Conservation (phyloP, 805 yeast species). For the Saturnispora ahearnii region DNA sequence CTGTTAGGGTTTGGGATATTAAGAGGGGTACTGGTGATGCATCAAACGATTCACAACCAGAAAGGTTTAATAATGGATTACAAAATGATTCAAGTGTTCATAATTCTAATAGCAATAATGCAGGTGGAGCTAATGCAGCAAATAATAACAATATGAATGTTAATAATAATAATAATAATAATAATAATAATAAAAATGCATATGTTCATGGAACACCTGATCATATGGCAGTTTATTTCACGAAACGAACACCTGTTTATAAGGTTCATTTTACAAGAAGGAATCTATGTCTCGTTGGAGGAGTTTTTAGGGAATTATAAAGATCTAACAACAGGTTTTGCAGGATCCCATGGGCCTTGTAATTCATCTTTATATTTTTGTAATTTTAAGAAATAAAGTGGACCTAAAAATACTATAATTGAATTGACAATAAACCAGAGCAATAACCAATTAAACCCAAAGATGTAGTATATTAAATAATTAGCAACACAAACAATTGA, state of each 20-base stretch:
- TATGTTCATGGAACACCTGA: slow-evolving; percentile 51
- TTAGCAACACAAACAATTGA: slow-evolving; percentile 26
- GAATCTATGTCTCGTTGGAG: slow-evolving; percentile 87
- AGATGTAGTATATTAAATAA: slow-evolving; percentile 28
- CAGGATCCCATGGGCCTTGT: slow-evolving; percentile 92
- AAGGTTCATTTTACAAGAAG: slow-evolving; percentile 87
- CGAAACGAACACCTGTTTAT: slow-evolving; percentile 90
- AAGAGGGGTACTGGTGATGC: slow-evolving; percentile 70
- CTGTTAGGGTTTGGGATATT: slow-evolving; percentile 94
- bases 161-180: slow-evolving; percentile 14
- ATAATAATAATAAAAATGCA: slow-evolving; percentile 34
- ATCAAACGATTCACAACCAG: slow-evolving; percentile 29
- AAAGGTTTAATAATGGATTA: slow-evolving; percentile 38
- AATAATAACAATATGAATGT: slow-evolving; percentile 15
- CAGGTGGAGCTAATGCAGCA: slow-evolving; percentile 1
- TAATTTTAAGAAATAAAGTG: slow-evolving; percentile 58
- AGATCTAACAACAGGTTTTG: slow-evolving; percentile 53
- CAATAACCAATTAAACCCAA: slow-evolving; percentile 33
- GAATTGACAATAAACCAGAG: slow-evolving; percentile 45
- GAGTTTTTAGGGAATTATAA: slow-evolving; percentile 54
- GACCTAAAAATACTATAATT: slow-evolving; percentile 47
- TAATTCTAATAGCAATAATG: slow-evolving; percentile 11
- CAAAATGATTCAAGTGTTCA: background rate
- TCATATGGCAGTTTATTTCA: slow-evolving; percentile 87
- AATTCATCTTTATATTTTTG: slow-evolving; percentile 78